Evolutionary conservation across 2,329 filamentous ascomycete genomes (phyloP).

Genomic region (Chrysoporthe puriensis): DNA sequence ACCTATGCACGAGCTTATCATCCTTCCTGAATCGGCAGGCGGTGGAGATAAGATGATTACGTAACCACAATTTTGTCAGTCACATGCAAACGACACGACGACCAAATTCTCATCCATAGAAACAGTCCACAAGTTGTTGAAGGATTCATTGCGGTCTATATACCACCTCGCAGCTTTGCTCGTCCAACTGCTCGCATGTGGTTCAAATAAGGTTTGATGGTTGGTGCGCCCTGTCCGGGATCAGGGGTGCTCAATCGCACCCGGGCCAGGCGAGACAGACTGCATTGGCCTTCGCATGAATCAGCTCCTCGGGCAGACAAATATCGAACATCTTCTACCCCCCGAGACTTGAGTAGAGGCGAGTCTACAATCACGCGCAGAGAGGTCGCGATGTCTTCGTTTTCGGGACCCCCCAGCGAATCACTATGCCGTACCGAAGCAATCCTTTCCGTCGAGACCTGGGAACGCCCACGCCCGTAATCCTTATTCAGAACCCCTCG

Average conservation of each 20-base stretch:
- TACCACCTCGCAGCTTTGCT: neutral
- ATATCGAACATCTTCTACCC: no score
- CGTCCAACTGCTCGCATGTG: neutral
- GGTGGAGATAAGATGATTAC: constrained; percentile 5
- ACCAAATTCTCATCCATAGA: neutral
- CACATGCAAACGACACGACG: neutral
- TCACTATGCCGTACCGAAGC: no score
- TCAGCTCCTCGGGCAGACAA: no score
- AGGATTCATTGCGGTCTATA: neutral
- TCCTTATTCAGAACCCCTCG: no score
- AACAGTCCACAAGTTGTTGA: neutral
- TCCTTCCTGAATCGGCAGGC: constrained; percentile 5
- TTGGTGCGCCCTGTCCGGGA: constrained; percentile 3
- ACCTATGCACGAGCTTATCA: neutral
- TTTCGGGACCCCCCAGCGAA: no score
- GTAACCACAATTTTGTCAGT: neutral
- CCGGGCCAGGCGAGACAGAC: constrained; percentile 8
- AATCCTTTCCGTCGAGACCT: no score
- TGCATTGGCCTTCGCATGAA: no score
- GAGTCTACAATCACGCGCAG: no score
- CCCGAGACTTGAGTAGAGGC: no score
- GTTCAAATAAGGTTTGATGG: constrained; percentile 26
- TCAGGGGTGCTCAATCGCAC: neutral
- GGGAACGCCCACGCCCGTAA: no score
- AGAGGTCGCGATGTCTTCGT: no score